phyloP scores from a whole-genome alignment of 441 rosid genomes.

The Populus tomentosa region DNA sequence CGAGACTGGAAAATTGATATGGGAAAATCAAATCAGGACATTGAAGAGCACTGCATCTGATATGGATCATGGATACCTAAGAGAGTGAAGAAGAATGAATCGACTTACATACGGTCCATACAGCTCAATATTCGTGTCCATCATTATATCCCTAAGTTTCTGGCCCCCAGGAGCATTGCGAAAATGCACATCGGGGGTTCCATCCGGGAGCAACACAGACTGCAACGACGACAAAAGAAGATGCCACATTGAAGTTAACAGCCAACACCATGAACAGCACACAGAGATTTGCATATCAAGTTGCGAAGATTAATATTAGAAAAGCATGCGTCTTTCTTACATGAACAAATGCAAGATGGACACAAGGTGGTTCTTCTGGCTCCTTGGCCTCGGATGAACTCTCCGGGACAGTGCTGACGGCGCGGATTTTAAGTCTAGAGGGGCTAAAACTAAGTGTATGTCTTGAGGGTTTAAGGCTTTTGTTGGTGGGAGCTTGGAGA shows the following conservation, averaged over 20 bases:
- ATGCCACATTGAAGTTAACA: neutral
- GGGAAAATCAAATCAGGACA: too few relatives aligned
- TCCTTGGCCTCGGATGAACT: constrained; percentile 30
- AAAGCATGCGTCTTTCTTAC: constrained; percentile 30
- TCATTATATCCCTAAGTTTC: constrained; percentile 82
- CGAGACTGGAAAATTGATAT: constrained; percentile 38
- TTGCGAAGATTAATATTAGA: too few relatives aligned
- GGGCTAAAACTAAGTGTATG: constrained; percentile 7
- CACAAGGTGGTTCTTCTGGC: constrained; percentile 48
- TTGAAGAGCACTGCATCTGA: too few relatives aligned
- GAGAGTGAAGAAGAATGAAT: neutral
- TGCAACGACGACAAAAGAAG: constrained; percentile 11
- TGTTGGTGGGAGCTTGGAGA: constrained; percentile 17
- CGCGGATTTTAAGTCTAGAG: constrained; percentile 33
- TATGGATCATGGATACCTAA: too few relatives aligned
- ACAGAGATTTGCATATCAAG: too few relatives aligned
- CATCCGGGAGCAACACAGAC: constrained; percentile 87
- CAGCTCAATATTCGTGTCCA: constrained; percentile 69
- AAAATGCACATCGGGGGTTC: constrained; percentile 78
- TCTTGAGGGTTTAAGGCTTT: constrained; percentile 22
- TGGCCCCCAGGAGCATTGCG: constrained; percentile 70
- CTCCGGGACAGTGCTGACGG: constrained; percentile 44
- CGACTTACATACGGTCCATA: constrained; percentile 87
- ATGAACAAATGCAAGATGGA: constrained; percentile 77
- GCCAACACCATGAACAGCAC: too few relatives aligned